Percentiles rank a stretch among this genome's conserved stretches.
These are phyloP conservation scores for Cystofilobasidium ferigula DNA, from an alignment of 768 basidiomycete species.

Conservation along the genomic window DNA sequence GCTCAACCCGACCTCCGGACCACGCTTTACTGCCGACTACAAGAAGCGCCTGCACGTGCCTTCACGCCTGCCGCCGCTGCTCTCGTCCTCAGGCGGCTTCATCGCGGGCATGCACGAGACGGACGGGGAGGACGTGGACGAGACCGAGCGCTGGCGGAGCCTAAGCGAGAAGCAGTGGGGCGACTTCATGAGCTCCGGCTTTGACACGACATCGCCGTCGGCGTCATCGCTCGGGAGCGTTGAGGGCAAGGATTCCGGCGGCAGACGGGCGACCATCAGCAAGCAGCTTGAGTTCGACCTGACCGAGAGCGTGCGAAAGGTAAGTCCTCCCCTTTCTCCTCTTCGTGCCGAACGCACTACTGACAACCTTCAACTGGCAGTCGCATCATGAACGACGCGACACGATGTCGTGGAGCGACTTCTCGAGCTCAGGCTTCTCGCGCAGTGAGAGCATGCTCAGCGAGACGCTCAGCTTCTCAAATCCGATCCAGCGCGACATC, in stretches of 20 bases:
- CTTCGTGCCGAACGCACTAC: constrained; percentile 2
- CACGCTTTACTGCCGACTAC: constrained; percentile 62
- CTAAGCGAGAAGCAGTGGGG: constrained; percentile 85
- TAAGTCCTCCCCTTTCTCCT: constrained; percentile 35
- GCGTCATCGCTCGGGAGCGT: constrained; percentile 26
- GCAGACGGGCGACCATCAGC: constrained; percentile 37
- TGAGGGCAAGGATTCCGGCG: constrained; percentile 7
- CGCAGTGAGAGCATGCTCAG: constrained; percentile 64
- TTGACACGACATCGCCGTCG: constrained; percentile 42
- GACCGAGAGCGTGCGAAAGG: constrained; percentile 70
- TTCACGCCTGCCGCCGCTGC: constrained; percentile 47
- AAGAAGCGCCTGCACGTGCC: constrained; percentile 67
- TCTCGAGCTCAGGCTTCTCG: constrained; percentile 69
- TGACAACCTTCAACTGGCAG: constrained; percentile 14
- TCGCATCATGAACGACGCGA: constrained; percentile 53
- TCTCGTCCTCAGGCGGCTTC: not conserved
- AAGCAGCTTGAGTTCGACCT: constrained; percentile 85
- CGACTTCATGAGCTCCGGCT: constrained; percentile 75
- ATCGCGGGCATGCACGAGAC: constrained; percentile 28
- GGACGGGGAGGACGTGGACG: constrained; percentile 45
- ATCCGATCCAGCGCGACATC: constrained; percentile 50
- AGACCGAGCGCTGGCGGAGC: constrained; percentile 51
- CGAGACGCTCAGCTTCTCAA: constrained; percentile 68
- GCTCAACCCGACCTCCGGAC: constrained; percentile 29
- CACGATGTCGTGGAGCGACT: constrained; percentile 84